Evolutionary conservation across 2,329 filamentous ascomycete genomes (phyloP).

Genomic region (Pseudohalonectria lignicola): DNA sequence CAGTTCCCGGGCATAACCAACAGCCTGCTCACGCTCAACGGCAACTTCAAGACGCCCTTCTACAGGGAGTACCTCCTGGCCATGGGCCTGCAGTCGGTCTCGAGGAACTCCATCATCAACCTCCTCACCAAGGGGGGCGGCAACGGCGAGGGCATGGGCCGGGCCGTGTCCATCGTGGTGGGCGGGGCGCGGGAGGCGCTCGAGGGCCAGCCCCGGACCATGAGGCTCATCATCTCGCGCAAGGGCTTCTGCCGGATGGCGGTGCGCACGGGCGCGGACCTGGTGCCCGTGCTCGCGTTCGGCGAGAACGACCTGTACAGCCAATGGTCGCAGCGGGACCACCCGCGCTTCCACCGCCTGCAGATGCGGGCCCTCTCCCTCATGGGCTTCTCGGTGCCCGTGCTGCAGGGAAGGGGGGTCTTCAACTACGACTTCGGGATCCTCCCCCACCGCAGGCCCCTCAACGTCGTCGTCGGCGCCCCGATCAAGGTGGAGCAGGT

Average conservation of each 20-base stretch:
- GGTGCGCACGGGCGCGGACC: conserved; percentile 80
- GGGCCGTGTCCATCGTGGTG: conserved; percentile 92
- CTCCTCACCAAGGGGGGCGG: conserved; percentile 68
- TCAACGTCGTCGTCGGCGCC: conserved; percentile 82
- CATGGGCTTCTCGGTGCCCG: conserved; percentile 84
- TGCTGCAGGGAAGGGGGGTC: conserved; percentile 81
- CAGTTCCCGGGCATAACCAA: conserved; percentile 95
- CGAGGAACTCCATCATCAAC: conserved; percentile 84
- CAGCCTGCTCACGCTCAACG: conserved; percentile 84
- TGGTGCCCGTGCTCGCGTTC: conserved; percentile 86
- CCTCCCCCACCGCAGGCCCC: conserved; percentile 80
- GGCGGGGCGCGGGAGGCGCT: conserved; percentile 89
- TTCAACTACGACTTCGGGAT: conserved; percentile 97
- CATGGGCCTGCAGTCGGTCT: conserved; percentile 81
- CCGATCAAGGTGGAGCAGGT: conserved; percentile 60
- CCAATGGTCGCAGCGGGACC: conserved; percentile 65
- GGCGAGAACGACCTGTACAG: conserved; percentile 96
- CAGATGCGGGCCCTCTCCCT: conserved; percentile 78
- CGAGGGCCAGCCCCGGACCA: conserved; percentile 67
- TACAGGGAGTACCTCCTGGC: conserved; percentile 91
- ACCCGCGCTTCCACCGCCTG: conserved; percentile 68
- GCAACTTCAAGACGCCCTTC: conserved; percentile 87
- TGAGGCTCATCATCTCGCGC: conserved; percentile 69
- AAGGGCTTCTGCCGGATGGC: conserved; percentile 92
- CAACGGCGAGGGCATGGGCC: conserved; percentile 76